phyloP scores from a whole-genome alignment of 176 grass and related monocot species.

The bread wheat (Triticum aestivum) region DNA sequence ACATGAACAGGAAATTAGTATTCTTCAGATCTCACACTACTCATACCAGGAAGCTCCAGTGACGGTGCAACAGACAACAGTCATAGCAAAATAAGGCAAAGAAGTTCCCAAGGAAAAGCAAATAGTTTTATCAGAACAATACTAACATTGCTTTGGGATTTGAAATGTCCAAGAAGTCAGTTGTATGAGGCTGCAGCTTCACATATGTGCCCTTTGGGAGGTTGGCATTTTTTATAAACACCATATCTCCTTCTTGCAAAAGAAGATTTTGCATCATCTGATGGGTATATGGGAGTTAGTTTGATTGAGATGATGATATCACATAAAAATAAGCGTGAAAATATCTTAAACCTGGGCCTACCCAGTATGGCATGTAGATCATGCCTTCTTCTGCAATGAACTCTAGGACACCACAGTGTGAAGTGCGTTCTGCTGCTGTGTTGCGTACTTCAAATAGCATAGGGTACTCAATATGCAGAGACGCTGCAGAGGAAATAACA shows the following conservation, averaged over 20 bases:
- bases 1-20: slow-evolving; percentile 20
- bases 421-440: slow-evolving; percentile 66
- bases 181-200: slow-evolving; percentile 98
- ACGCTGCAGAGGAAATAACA: slow-evolving; percentile 55
- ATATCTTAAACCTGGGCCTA: slow-evolving; percentile 32
- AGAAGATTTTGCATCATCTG: slow-evolving; percentile 99
- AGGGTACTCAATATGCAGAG: slow-evolving; percentile 95
- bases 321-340: slow-evolving; percentile 7
- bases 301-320: slow-evolving; percentile 22
- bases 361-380: slow-evolving; percentile 99
- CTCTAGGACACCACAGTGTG: slow-evolving; percentile 94
- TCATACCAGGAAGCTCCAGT: not conserved
- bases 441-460: slow-evolving; percentile 97
- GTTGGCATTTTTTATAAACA: slow-evolving; percentile 85
- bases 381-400: slow-evolving; percentile 99
- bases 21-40: slow-evolving; percentile 8
- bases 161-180: slow-evolving; percentile 92
- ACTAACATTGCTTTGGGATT: slow-evolving; percentile 99
- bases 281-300: slow-evolving; percentile 32
- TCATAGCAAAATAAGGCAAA: not conserved
- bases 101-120: not conserved
- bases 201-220: slow-evolving; percentile 99
- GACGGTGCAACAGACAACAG: not conserved
- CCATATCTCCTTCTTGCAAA: slow-evolving; percentile 93
- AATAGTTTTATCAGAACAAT: slow-evolving; percentile 30